phyloP scores from a whole-genome alignment of 73 alveolate species.

The Paramecium bursaria region DNA sequence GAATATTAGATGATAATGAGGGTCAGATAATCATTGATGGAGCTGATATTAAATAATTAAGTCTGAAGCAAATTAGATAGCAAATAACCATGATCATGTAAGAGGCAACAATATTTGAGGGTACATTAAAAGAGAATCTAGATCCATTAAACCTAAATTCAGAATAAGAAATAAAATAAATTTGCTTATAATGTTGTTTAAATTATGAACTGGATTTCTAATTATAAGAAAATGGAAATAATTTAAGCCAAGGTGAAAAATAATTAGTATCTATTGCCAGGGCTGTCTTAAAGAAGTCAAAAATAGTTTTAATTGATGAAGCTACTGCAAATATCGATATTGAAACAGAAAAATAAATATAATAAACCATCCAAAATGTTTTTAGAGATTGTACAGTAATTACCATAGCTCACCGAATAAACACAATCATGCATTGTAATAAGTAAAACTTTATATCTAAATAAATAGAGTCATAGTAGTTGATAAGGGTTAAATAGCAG shows the following conservation, averaged over 20 bases:
- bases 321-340: slow-evolving; percentile 83
- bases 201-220: slow-evolving; percentile 15
- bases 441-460: neutral
- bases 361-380: slow-evolving; percentile 69
- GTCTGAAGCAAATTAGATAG: slow-evolving; percentile 74
- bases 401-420: slow-evolving; percentile 84
- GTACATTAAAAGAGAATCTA: slow-evolving; percentile 47
- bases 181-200: slow-evolving; percentile 3
- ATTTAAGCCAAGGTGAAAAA: slow-evolving; percentile 25
- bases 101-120: slow-evolving; percentile 36
- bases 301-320: slow-evolving; percentile 78
- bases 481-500: slow-evolving; percentile 16
- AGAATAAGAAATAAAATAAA: neutral
- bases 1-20: slow-evolving; percentile 71
- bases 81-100: slow-evolving; percentile 23
- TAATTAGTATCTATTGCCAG: slow-evolving; percentile 69
- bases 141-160: slow-evolving; percentile 27
- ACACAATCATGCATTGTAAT: slow-evolving; percentile 77
- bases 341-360: slow-evolving; percentile 74
- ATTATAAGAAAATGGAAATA: slow-evolving; percentile 22
- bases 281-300: slow-evolving; percentile 76
- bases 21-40: slow-evolving; percentile 83
- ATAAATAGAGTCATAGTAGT: slow-evolving; percentile 12
- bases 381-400: slow-evolving; percentile 73
- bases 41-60: slow-evolving; percentile 80